Conservation (phyloP, 169 alveolate genomes). For the Eimeria nieschulzi region DNA sequence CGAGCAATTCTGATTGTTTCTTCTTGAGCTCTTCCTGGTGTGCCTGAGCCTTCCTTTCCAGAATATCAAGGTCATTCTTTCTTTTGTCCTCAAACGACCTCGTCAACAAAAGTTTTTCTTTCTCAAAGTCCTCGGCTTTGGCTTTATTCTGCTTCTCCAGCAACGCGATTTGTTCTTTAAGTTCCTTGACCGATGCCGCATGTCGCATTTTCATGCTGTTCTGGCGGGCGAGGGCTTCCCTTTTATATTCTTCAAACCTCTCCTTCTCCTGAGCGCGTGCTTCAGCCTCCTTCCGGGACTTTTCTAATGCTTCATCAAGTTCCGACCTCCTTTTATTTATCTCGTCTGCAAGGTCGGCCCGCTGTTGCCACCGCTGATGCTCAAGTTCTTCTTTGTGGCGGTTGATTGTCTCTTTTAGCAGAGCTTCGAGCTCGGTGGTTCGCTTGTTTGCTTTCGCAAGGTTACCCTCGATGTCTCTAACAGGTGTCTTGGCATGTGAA, state of each 20-base stretch:
- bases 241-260: conserved; percentile 23
- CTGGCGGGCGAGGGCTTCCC: conserved; percentile 59
- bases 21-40: conserved; percentile 27
- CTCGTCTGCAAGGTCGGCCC: conserved; percentile 32
- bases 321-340: background rate
- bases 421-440: conserved; percentile 45
- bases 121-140: conserved; percentile 15
- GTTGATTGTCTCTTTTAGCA: background rate
- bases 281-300: background rate
- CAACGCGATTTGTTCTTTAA: conserved; percentile 8
- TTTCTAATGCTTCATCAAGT: conserved; percentile 33
- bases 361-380: background rate
- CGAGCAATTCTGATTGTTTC: conserved; percentile 37
- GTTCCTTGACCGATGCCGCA: conserved; percentile 64
- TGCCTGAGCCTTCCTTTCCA: conserved; percentile 36
- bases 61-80: conserved; percentile 17
- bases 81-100: conserved; percentile 37
- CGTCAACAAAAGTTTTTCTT: conserved; percentile 11
- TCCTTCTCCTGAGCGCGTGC: background rate
- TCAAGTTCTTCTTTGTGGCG: conserved; percentile 51
- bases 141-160: conserved; percentile 30
- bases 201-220: conserved; percentile 57
- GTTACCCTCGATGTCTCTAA: conserved; percentile 27
- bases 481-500: background rate
- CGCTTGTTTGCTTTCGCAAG: conserved; percentile 31